Evolutionary conservation across 2,329 filamentous ascomycete species (phyloP).

Genomic region (Septoria petroselini): DNA sequence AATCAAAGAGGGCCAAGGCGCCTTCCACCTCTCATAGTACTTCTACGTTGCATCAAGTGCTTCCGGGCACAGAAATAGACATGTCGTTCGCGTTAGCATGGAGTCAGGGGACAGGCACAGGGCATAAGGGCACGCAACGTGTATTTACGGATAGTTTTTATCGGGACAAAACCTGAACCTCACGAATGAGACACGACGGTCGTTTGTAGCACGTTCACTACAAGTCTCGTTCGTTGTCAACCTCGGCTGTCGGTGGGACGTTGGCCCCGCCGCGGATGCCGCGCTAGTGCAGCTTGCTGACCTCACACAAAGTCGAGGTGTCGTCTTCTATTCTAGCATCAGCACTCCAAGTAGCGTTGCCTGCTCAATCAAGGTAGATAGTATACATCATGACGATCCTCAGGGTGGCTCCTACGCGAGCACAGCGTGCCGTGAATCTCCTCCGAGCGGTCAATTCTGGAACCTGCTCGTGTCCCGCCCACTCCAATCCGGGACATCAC

Average conservation of each 20-base stretch:
- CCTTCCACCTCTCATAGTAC: slow-evolving; percentile 71
- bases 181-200: slow-evolving; percentile 5
- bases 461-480: slow-evolving; percentile 81
- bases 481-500: slow-evolving; percentile 74
- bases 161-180: slow-evolving; percentile 7
- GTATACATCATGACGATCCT: slow-evolving; percentile 38
- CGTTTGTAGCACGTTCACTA: background rate
- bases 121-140: slow-evolving; percentile 1
- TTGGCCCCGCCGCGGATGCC: too few species aligned
- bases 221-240: too few species aligned
- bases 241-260: too few species aligned
- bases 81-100: slow-evolving; percentile 8
- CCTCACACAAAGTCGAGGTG: background rate
- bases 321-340: slow-evolving; percentile 1
- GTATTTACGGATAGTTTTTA: slow-evolving; percentile 11
- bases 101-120: slow-evolving; percentile 3
- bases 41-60: slow-evolving; percentile 5
- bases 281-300: background rate
- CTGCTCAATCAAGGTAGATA: background rate
- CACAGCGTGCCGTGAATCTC: slow-evolving; percentile 64
- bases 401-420: slow-evolving; percentile 45
- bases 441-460: slow-evolving; percentile 88
- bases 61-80: slow-evolving; percentile 1
- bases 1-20: slow-evolving; percentile 92
- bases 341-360: background rate